Evolutionary conservation across 176 grass and related monocot genomes (phyloP).

Genomic region (Musa troglodytarum): DNA sequence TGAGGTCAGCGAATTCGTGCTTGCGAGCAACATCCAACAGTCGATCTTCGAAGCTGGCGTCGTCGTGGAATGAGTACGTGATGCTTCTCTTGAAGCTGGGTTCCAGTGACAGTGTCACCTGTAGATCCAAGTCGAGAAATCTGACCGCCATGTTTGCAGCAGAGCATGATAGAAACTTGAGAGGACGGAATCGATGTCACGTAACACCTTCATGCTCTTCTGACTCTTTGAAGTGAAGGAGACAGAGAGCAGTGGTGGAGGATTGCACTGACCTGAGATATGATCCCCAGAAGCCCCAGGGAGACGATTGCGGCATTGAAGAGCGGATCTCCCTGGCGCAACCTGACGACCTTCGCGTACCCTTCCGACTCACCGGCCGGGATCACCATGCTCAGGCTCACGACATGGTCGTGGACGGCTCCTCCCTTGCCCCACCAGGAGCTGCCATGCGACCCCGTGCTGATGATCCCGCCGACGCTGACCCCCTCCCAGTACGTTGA

Average conservation of each 20-base stretch:
- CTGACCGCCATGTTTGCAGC: not conserved
- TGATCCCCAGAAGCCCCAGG: constrained; percentile 53
- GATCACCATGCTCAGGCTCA: constrained; percentile 43
- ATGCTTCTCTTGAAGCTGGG: constrained; percentile 68
- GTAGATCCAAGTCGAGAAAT: not conserved
- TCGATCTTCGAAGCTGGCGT: constrained; percentile 45
- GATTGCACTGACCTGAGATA: constrained; percentile 46
- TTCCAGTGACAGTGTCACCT: constrained; percentile 80
- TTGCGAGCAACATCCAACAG: constrained; percentile 38
- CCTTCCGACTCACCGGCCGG: constrained; percentile 23
- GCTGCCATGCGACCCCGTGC: constrained; percentile 76
- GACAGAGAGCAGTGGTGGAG: too few species aligned
- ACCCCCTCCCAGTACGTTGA: constrained; percentile 80
- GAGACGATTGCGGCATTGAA: constrained; percentile 71
- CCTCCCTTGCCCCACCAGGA: constrained; percentile 78
- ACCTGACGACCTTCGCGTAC: constrained; percentile 35
- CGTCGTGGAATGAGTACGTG: constrained; percentile 46
- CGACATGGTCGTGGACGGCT: constrained; percentile 64
- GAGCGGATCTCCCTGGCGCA: constrained; percentile 34
- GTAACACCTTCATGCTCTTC: too few species aligned
- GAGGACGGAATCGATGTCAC: too few species aligned
- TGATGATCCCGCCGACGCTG: constrained; percentile 58
- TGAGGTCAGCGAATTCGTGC: constrained; percentile 76
- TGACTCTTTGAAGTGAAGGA: too few species aligned
- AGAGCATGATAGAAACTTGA: too few species aligned